These are phyloP conservation scores for Fennellomyces sp. DNA, from an alignment of 371 early-diverging fungal species.

Conservation along the genomic window DNA sequence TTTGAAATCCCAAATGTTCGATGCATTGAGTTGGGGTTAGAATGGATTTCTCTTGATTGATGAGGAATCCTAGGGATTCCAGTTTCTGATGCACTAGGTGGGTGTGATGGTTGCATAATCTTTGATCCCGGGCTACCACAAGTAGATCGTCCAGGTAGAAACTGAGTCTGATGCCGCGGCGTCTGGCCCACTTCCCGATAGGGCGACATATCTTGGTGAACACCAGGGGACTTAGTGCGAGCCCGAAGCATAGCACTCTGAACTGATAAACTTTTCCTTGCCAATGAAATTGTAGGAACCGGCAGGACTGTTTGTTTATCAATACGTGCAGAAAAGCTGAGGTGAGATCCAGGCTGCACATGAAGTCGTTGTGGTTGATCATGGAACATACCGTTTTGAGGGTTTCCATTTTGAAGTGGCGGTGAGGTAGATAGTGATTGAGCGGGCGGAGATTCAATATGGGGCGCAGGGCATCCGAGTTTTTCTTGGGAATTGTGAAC, in stretches of 20 bases:
- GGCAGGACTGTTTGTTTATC: constrained; percentile 1
- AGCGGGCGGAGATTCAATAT: constrained; percentile 26
- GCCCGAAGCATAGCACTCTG: constrained; percentile 33
- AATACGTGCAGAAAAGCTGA: constrained; percentile 18
- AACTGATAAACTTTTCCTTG: constrained; percentile 22
- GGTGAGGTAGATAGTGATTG: constrained; percentile 14
- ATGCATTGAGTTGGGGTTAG: constrained; percentile 14
- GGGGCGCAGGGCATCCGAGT: constrained; percentile 16
- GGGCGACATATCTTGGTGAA: constrained; percentile 37
- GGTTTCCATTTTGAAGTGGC: constrained; percentile 31
- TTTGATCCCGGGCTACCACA: constrained; percentile 5
- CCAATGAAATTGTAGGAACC: constrained; percentile 26
- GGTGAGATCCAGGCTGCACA: constrained; percentile 13
- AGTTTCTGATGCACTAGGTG: constrained; percentile 16
- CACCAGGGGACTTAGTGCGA: constrained; percentile 30
- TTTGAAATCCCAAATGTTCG: too few species aligned
- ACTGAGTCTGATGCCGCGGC: constrained; percentile 19
- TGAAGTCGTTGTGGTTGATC: constrained; percentile 20
- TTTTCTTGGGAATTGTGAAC: constrained; percentile 26
- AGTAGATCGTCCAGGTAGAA: constrained; percentile 37
- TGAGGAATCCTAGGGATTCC: constrained; percentile 16
- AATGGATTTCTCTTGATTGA: constrained; percentile 20
- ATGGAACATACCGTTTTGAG: constrained; percentile 16
- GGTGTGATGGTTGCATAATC: not conserved
- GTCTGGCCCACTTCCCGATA: constrained; percentile 25